Base-by-base conservation (phyloP, 768 basidiomycete species). In the Suillus plorans region DNA sequence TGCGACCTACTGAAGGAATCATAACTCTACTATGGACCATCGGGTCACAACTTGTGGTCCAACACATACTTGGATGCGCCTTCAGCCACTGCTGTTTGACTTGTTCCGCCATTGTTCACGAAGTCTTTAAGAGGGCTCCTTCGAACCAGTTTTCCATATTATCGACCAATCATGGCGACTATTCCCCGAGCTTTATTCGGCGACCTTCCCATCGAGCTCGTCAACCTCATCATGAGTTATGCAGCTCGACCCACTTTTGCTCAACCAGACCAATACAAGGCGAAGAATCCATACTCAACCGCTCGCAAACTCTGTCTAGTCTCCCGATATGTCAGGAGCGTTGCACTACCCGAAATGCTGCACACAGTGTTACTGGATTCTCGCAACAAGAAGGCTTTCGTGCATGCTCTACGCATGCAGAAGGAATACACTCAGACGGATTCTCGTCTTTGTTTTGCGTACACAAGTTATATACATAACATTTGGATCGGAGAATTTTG, bases 291-390 rank as follows among this genome's bases (percentile, higher is more conserved):
- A 14, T 73, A 72, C 50, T 63, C 68, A 14, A 75, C 73, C 14
- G 76, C 77, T 6, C 57, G 70, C n/a, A 62, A 74, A 13, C 71
- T 83, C n/a, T 72, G 76, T 39, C 67, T 65, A 14, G 80, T 80
- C 13, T 82, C 78, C 5, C 69, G 66, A 53, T 60, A 52, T 28
- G 50, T 80, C 37, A 75, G 80, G 16, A 71, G 67, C 14, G 69
- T 69, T 18, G 69, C 73, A 22, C 80, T 83, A 74, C 79, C 75
- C 42, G 67, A 72, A 61, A 73, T 83, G 61, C 74, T 82, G 9
- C 73, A 77, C 63, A 81, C 78, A 16, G 77, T 83, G 5, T 63
- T 79, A 25, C 73, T 82, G 55, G 8, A 2, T 7, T 22, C 6
- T 39, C 4, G 4, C 4, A n/a, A 57, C 13, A 7, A 39, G n/a